A percentile compares a stretch with the other conserved stretches of the same genome.
phyloP scores from a whole-genome alignment of 805 yeast species.

The Cyberlindnera samutprakarnensis region DNA sequence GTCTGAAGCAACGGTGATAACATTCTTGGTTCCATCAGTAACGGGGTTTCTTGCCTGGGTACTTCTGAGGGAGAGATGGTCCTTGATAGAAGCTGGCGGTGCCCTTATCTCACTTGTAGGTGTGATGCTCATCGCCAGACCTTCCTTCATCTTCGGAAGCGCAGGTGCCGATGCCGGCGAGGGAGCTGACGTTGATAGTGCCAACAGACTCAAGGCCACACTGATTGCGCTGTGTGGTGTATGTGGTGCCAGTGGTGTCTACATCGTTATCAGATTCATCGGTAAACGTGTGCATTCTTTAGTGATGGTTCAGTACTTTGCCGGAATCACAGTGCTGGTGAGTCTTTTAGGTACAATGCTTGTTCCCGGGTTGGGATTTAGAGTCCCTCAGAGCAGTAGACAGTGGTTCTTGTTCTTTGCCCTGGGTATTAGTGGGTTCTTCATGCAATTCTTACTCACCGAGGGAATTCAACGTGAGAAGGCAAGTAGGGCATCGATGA shows the following conservation, averaged over 20 bases:
- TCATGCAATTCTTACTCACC: constrained; percentile 72
- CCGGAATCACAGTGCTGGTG: constrained; percentile 50
- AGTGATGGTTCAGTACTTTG: constrained; percentile 69
- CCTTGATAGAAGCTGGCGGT: constrained; percentile 60
- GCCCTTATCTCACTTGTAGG: constrained; percentile 65
- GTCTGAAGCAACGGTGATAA: constrained; percentile 75
- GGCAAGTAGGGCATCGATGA: constrained; percentile 70
- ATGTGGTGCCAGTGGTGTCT: constrained; percentile 61
- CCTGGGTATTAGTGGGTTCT: constrained; percentile 73
- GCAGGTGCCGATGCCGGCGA: constrained; percentile 12
- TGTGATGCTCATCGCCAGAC: constrained; percentile 76
- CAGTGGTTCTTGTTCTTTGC: constrained; percentile 61
- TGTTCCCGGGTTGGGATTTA: constrained; percentile 53
- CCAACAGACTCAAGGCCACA: constrained; percentile 54
- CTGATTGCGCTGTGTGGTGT: constrained; percentile 59
- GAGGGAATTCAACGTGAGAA: constrained; percentile 77
- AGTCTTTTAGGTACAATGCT: constrained; percentile 44
- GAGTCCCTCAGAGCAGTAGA: constrained; percentile 46
- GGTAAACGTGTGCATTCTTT: constrained; percentile 78
- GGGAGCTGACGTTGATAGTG: constrained; percentile 36
- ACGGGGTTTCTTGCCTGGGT: constrained; percentile 70
- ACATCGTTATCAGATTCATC: constrained; percentile 63
- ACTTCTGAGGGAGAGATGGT: constrained; percentile 57
- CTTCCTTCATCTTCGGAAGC: constrained; percentile 57
- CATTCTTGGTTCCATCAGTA: constrained; percentile 70